Conservation (phyloP, 164 flowering plant species). For the Houttuynia cordata region DNA sequence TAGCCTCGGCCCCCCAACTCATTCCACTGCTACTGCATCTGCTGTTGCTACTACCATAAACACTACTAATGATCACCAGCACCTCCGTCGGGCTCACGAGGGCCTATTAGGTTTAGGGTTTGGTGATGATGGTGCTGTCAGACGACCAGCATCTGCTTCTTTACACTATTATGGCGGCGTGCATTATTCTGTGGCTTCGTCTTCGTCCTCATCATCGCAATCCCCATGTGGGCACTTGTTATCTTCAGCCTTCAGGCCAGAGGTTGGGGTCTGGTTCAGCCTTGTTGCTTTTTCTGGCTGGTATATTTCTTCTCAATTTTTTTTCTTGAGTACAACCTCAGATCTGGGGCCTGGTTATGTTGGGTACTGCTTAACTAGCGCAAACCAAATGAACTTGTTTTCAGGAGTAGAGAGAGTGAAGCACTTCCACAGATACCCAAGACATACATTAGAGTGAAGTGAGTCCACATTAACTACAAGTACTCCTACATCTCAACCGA, state of each 20-base stretch:
- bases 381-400: neutral
- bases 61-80: neutral
- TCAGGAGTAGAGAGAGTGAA: conserved; percentile 12
- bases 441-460: conserved; percentile 35
- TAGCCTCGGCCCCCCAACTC: no score
- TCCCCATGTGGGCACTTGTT: neutral
- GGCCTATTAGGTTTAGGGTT: conserved; percentile 12
- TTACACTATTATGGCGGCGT: neutral
- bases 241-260: conserved; percentile 5
- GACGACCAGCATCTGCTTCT: conserved; percentile 1
- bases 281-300: conserved; percentile 14
- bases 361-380: neutral
- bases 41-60: no score
- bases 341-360: neutral
- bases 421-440: conserved; percentile 23
- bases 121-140: conserved; percentile 6
- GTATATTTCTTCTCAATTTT: conserved; percentile 4
- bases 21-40: no score
- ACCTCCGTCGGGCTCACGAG: neutral
- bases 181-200: neutral
- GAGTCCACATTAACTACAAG: conserved; percentile 12
- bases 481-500: no score
- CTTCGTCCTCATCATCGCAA: conserved; percentile 2
- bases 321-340: neutral
- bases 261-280: conserved; percentile 22